Conservation (phyloP, 257 asterid species). For the Ehretia macrophylla region DNA sequence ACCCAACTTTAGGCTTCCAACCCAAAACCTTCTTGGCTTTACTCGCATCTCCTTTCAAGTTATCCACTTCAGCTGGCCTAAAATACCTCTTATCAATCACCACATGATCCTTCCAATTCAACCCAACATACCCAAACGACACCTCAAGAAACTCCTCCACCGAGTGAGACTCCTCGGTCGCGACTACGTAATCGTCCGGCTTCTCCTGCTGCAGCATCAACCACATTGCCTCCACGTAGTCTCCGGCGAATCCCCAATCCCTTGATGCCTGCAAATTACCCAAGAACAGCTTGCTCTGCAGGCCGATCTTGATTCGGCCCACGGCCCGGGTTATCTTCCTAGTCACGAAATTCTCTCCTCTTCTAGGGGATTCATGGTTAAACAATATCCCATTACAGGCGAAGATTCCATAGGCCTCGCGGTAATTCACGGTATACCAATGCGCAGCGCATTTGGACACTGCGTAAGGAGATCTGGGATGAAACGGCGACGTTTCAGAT, state of each 20-base stretch:
- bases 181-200: constrained; percentile 95
- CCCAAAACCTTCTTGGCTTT: constrained; percentile 77
- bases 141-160: constrained; percentile 77
- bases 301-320: constrained; percentile 86
- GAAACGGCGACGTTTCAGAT: constrained; percentile 74
- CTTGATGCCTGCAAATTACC: constrained; percentile 87
- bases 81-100: constrained; percentile 79
- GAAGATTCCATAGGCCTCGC: constrained; percentile 82
- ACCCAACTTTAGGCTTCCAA: constrained; percentile 89
- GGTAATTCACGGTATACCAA: constrained; percentile 97
- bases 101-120: constrained; percentile 91
- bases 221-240: constrained; percentile 99
- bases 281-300: constrained; percentile 83
- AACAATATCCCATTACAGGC: constrained; percentile 94
- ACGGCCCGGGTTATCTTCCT: constrained; percentile 94
- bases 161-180: constrained; percentile 93
- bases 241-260: constrained; percentile 98
- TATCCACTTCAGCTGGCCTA: constrained; percentile 91
- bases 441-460: constrained; percentile 97
- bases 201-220: constrained; percentile 96
- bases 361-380: constrained; percentile 86
- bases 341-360: constrained; percentile 97
- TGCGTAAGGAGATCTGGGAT: constrained; percentile 95
- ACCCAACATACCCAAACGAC: constrained; percentile 78
- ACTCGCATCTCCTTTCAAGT: constrained; percentile 76